A percentile compares a stretch with the other conserved stretches of the same genome.
These are phyloP conservation scores for Penicillium parvum DNA, from an alignment of 495 filamentous ascomycete genomes.

Conservation along the genomic window DNA sequence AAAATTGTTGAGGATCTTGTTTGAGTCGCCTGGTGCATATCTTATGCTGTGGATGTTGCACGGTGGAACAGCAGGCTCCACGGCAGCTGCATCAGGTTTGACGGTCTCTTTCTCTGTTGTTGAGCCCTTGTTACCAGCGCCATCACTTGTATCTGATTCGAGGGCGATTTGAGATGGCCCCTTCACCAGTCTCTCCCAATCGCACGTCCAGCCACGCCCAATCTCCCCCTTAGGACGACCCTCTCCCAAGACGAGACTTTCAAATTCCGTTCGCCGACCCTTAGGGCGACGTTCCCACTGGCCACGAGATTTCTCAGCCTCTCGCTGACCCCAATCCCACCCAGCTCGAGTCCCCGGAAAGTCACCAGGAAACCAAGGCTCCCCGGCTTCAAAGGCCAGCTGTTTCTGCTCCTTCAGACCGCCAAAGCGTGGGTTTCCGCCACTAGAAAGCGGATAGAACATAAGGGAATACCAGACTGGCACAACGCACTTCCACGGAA, in stretches of 20 bases:
- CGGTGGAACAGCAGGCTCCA: conserved; percentile 17
- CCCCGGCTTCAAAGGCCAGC: conserved; percentile 72
- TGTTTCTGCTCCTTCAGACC: conserved; percentile 78
- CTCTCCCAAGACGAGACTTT: conserved; percentile 67
- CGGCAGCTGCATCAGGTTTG: too few relatives aligned
- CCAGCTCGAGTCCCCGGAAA: conserved; percentile 80
- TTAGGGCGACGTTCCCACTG: conserved; percentile 79
- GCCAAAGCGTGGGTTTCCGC: conserved; percentile 75
- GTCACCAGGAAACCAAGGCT: conserved; percentile 85
- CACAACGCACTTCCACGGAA: conserved; percentile 87
- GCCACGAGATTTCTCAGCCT: conserved; percentile 55
- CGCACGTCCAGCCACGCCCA: conserved; percentile 80
- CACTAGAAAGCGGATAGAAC: conserved; percentile 77
- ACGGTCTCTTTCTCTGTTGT: conserved; percentile 17
- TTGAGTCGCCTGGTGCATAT: conserved; percentile 18
- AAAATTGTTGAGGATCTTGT: conserved; percentile 19
- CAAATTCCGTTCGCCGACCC: conserved; percentile 73
- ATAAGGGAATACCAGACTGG: conserved; percentile 85
- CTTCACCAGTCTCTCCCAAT: conserved; percentile 67
- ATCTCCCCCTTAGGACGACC: conserved; percentile 73
- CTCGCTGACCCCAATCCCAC: conserved; percentile 65
- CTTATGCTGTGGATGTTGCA: conserved; percentile 31
- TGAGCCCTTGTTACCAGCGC: conserved; percentile 2
- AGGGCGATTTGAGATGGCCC: conserved; percentile 8
- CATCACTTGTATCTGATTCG: background rate